Evolutionary conservation across 371 early-diverging fungal species (phyloP), one percentile per base, ranked within the genome.

Genomic region (Lichtheimia corymbifera): DNA sequence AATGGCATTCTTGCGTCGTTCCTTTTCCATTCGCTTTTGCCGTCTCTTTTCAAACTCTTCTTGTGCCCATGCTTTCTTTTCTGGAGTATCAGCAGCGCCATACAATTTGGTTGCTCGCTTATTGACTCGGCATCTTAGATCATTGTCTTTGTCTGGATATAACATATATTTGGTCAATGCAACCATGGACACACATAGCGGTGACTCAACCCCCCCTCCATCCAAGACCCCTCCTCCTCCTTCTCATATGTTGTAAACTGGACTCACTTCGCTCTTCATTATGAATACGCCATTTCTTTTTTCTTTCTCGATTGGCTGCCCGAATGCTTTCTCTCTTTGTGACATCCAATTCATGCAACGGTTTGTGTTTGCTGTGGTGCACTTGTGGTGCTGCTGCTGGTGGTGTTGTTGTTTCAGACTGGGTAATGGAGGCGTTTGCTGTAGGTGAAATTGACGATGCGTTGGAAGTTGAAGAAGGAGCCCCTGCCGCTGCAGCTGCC

Each of bases 101-200:
- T 84, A 87, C 25, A 90, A 63, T 59, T 88, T 88, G 68, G 76
- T 83, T 3, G 91, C 91, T 17, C 91, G 78, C 75, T 90, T 91
- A 65, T 88, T 90, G 18, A 91, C 91, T 56, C 91, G 85, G 69
- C 91, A 91, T 30, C 91, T 76, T 55, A 91, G 69, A 74, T 91
- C 91, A 71, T 91, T 91, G 70, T 91, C 90, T 68, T 91, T 91
- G 74, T 91, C 88, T 87, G 9, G 9, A 9, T 35, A 35, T 1
- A 11, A 42, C 20, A 49, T 42, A 28, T 13, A 30, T 3, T 12
- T 52, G n/a, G 53, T 12, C 14, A 20, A 5, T n/a, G 43, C 24
- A 51, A 27, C 3, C 12, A 60, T 30, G 22, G 2, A 11, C 9
- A 22, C 0, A 28, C 12, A 0, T 4, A 9, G 35, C 35, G 35